Percentiles rank a stretch among this genome's conserved stretches.
Evolutionary conservation across 176 grass and related monocot genomes (phyloP).

Genomic region (Typha latifolia): DNA sequence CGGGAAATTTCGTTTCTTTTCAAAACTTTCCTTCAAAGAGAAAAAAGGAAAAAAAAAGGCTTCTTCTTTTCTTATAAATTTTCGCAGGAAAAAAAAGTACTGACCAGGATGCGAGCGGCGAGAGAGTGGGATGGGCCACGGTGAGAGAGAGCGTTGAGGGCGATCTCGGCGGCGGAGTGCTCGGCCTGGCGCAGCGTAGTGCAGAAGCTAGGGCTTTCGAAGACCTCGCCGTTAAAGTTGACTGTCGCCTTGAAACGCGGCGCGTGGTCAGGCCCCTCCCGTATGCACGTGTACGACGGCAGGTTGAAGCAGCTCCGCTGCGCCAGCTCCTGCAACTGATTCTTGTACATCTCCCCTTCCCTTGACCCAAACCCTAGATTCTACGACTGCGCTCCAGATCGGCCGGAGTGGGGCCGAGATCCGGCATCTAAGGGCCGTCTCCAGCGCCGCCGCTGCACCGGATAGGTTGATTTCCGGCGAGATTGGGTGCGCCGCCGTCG

Average conservation of each 20-base stretch:
- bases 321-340: slow-evolving; percentile 98
- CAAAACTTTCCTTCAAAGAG: too few species aligned
- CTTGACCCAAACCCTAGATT: slow-evolving; percentile 7
- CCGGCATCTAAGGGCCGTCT: neutral
- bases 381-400: slow-evolving; percentile 19
- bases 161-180: slow-evolving; percentile 91
- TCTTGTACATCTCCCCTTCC: slow-evolving; percentile 71
- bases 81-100: slow-evolving; percentile 8
- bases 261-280: slow-evolving; percentile 95
- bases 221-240: slow-evolving; percentile 85
- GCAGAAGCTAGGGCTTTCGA: slow-evolving; percentile 94
- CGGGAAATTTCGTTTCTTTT: neutral
- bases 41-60: neutral
- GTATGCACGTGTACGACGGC: slow-evolving; percentile 86
- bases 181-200: slow-evolving; percentile 88
- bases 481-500: neutral
- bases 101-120: slow-evolving; percentile 89
- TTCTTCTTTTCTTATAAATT: neutral
- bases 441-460: slow-evolving; percentile 19
- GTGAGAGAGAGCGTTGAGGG: slow-evolving; percentile 69
- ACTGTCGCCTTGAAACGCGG: slow-evolving; percentile 92
- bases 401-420: neutral
- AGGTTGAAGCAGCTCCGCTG: slow-evolving; percentile 99
- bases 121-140: slow-evolving; percentile 90
- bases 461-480: slow-evolving; percentile 6